Evolutionary conservation across 129 eudicot species (phyloP).

Genomic region (Flaveria trinervia): DNA sequence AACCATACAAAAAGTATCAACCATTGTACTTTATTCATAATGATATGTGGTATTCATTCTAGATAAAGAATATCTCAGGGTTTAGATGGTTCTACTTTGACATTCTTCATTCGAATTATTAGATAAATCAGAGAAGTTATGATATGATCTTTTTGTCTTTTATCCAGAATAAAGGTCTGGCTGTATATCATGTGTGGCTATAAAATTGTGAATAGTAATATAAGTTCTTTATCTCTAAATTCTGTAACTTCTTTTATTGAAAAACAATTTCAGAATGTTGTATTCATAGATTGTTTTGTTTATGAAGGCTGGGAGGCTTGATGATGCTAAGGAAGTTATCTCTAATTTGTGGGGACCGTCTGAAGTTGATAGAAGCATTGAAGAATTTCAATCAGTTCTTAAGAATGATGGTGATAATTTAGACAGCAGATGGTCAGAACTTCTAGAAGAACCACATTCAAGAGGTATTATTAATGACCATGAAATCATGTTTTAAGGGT

Average conservation of each 20-base stretch:
- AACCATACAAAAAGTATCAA: too few relatives aligned
- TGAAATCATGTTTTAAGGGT: constrained; percentile 23
- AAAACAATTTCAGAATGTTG: constrained; percentile 5
- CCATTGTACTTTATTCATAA: too few relatives aligned
- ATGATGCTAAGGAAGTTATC: constrained; percentile 65
- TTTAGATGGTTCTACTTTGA: background rate
- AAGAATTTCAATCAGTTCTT: constrained; percentile 72
- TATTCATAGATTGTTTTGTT: constrained; percentile 23
- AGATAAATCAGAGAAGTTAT: background rate
- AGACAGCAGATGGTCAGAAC: constrained; percentile 81
- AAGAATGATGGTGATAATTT: constrained; percentile 68
- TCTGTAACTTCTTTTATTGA: background rate
- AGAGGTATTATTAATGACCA: constrained; percentile 51
- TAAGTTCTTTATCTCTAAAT: background rate
- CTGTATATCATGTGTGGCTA: background rate
- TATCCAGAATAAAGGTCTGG: background rate
- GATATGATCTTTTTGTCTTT: background rate
- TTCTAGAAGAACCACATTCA: constrained; percentile 75
- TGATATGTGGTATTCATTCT: too few relatives aligned
- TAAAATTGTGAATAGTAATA: background rate
- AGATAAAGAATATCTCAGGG: too few relatives aligned
- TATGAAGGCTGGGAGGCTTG: constrained; percentile 65
- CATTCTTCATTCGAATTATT: too few relatives aligned
- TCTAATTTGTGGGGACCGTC: constrained; percentile 66
- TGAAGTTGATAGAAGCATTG: constrained; percentile 63